A percentile compares a stretch with the other conserved stretches of the same genome.
These are phyloP conservation scores for Fusarium veterinarium DNA, from an alignment of 2,329 filamentous ascomycete species.

Conservation along the genomic window DNA sequence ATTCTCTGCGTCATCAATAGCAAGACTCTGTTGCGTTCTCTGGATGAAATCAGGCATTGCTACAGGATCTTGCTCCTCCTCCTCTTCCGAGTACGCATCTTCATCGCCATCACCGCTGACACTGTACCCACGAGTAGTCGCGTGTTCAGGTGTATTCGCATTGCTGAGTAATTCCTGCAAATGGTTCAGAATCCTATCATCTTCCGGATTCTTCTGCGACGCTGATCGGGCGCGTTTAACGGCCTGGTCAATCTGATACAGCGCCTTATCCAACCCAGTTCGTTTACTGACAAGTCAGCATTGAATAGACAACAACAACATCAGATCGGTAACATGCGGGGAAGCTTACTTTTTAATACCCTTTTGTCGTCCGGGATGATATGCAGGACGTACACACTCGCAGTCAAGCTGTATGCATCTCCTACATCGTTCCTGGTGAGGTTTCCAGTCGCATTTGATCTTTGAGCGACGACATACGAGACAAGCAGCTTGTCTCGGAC, in stretches of 20 bases:
- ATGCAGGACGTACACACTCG: conserved; percentile 77
- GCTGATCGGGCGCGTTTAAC: conserved; percentile 65
- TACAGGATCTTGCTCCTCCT: conserved; percentile 44
- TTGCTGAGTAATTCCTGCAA: conserved; percentile 55
- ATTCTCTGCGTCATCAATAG: conserved; percentile 79
- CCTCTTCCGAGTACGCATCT: conserved; percentile 49
- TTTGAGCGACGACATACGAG: conserved; percentile 74
- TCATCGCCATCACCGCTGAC: conserved; percentile 40
- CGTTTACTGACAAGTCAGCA: conserved; percentile 67
- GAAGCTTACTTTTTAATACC: conserved; percentile 77
- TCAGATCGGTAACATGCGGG: not conserved
- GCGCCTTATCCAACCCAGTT: conserved; percentile 78
- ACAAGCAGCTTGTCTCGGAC: conserved; percentile 64
- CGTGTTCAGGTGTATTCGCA: conserved; percentile 34
- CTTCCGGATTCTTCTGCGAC: conserved; percentile 54
- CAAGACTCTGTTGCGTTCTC: conserved; percentile 62
- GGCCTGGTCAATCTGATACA: conserved; percentile 79
- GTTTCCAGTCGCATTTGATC: conserved; percentile 72
- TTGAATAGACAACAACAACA: not conserved
- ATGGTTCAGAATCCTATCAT: conserved; percentile 58
- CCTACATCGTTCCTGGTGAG: conserved; percentile 65
- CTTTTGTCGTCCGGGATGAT: conserved; percentile 78
- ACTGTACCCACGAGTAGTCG: conserved; percentile 27
- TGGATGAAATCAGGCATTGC: conserved; percentile 45
- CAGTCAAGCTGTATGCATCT: conserved; percentile 67